These are phyloP conservation scores for Pleurotus cornucopiae DNA, from an alignment of 768 basidiomycete species.

Conservation along the genomic window DNA sequence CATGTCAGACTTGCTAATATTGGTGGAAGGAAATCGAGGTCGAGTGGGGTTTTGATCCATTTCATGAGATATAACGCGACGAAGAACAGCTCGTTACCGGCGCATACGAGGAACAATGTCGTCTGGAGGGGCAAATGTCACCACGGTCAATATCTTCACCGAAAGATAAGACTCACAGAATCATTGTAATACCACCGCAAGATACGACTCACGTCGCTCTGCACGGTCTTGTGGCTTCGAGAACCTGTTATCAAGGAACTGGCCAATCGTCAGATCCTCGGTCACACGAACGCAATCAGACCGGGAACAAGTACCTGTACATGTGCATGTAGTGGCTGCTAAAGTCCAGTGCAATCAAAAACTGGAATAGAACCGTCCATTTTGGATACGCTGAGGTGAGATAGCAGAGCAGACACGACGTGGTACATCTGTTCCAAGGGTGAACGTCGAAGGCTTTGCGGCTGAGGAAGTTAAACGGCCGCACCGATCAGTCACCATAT, in stretches of 20 bases:
- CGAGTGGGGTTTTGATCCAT: constrained; percentile 72
- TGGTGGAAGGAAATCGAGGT: constrained; percentile 26
- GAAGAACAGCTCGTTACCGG: constrained; percentile 94
- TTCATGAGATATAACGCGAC: constrained; percentile 92
- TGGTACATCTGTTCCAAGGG: constrained; percentile 71
- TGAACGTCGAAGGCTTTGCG: background rate
- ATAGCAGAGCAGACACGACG: constrained; percentile 91
- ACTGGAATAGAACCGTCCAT: constrained; percentile 86
- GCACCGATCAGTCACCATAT: constrained; percentile 99
- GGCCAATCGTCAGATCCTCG: constrained; percentile 11
- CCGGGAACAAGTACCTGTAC: constrained; percentile 70
- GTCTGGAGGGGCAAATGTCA: constrained; percentile 37
- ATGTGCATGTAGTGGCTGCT: constrained; percentile 99
- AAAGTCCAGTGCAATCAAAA: constrained; percentile 95
- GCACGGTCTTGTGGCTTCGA: constrained; percentile 88
- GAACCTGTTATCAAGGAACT: constrained; percentile 96
- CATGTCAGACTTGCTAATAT: constrained; percentile 52
- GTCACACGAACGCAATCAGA: background rate
- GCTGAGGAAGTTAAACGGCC: constrained; percentile 17
- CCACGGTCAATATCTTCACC: background rate
- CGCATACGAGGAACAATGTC: constrained; percentile 89
- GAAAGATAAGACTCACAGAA: constrained; percentile 50
- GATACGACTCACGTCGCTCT: constrained; percentile 88
- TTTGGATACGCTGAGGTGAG: constrained; percentile 85
- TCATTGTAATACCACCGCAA: constrained; percentile 93